Evolutionary conservation across 1,139 yeast species (phyloP), one percentile per base, ranked within the genome.

Genomic region (Taphrina deformans): DNA sequence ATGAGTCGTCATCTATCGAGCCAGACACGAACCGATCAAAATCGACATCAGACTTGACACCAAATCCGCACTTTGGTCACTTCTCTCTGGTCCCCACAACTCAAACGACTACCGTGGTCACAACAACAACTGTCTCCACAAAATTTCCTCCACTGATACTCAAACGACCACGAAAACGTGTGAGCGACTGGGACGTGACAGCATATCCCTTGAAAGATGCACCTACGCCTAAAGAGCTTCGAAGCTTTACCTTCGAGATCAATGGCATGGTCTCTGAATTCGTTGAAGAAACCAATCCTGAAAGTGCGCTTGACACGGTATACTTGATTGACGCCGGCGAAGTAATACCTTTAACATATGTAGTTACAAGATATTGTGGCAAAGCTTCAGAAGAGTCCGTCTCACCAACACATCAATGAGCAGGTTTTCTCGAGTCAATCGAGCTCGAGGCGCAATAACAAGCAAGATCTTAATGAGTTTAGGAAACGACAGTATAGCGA

Each of bases 151-250:
- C 71, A 16, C 48, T 70, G 21, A 52, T 69, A 1, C 46, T 69
- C 40, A 66, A 51, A 14, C 62, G 62, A 10, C 70, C 70, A 14
- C 60, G 68, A 14, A 52, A 46, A 7, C 45, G 52, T 1, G 51
- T 35, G n/a, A 16, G 21, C n/a, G 59, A 41, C 21, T 61, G 55
- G 55, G 68, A 67, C 21, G 55, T 61, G 3, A 41, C 66, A 35
- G 58, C 62, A 51, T 74, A 68, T 65, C 77, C 77, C 16, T 71
- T 76, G 62, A 73, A 72, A n/a, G 64, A 67, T 44, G 70, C 72
- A 14, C 70, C 74, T 24, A 76, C 78, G 6, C 78, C 78, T 7
- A 67, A 67, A 44, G 69, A 68, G 52, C 70, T 76, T 23, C 69
- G 68, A 21, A 69, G 69, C 21, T 76, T 75, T 68, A 66, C 68